Conservation (phyloP, 2,329 filamentous ascomycete genomes). For the Tolypocladium capitatum region DNA sequence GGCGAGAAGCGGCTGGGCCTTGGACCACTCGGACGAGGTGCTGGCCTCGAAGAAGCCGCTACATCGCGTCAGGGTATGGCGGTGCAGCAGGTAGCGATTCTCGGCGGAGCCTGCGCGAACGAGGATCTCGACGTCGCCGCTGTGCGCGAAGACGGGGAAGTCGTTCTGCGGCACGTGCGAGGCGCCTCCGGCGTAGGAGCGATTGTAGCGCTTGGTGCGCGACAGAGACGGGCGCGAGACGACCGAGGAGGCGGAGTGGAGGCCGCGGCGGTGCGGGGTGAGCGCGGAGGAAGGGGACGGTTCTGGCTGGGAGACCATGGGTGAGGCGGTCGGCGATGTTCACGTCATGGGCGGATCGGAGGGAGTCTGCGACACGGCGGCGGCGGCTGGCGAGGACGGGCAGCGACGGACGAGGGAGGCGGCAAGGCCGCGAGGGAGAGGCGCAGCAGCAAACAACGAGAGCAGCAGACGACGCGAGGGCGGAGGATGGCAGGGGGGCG, state of each 20-base stretch:
- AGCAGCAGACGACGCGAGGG: not conserved
- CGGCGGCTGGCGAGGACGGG: not conserved
- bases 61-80: conserved; percentile 75
- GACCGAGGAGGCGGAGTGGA: conserved; percentile 30
- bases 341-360: conserved; percentile 1
- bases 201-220: conserved; percentile 58
- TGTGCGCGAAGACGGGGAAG: conserved; percentile 81
- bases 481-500: not conserved
- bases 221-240: conserved; percentile 47
- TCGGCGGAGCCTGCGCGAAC: conserved; percentile 50
- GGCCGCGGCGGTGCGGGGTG: conserved; percentile 6
- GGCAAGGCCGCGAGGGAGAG: not conserved
- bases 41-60: conserved; percentile 89
- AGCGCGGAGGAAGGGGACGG: conserved; percentile 11
- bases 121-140: conserved; percentile 84
- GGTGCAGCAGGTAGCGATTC: conserved; percentile 76
- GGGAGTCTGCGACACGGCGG: not conserved
- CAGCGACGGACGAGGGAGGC: not conserved
- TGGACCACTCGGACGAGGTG: conserved; percentile 63
- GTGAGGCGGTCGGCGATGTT: conserved; percentile 9
- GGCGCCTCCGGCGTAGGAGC: conserved; percentile 64
- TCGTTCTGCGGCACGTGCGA: conserved; percentile 69
- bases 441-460: not conserved
- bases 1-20: conserved; percentile 13
- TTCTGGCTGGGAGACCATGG: conserved; percentile 53